These are phyloP conservation scores for Saccharomycopsis capsularis DNA, from an alignment of 805 yeast species.

Conservation along the genomic window DNA sequence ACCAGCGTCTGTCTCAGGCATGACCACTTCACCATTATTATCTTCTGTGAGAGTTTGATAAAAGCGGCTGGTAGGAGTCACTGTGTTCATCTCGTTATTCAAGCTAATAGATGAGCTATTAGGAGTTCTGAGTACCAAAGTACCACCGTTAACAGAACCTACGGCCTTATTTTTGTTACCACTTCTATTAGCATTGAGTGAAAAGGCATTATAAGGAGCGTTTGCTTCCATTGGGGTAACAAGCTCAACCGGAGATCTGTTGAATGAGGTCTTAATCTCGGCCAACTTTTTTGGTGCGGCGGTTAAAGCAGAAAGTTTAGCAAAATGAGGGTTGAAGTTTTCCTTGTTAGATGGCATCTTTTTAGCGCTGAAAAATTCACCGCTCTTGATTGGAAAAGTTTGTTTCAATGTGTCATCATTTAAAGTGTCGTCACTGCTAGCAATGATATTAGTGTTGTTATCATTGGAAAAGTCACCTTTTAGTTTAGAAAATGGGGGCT, in stretches of 20 bases:
- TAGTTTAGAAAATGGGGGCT: background rate
- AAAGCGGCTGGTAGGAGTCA: slow-evolving; percentile 14
- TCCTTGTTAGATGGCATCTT: background rate
- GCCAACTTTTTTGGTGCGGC: background rate
- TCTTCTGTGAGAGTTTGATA: background rate
- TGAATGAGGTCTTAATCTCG: background rate
- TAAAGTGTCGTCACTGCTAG: background rate
- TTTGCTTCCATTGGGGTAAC: background rate
- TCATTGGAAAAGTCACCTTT: background rate
- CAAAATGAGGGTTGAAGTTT: too few relatives aligned
- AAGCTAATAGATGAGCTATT: slow-evolving; percentile 12
- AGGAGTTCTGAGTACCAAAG: slow-evolving; percentile 7
- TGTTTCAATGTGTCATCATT: too few relatives aligned
- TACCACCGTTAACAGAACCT: too few relatives aligned
- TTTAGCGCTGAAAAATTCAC: background rate
- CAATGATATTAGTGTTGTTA: background rate
- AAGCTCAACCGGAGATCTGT: background rate
- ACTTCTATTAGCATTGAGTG: background rate
- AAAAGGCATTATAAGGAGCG: background rate
- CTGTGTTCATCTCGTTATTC: slow-evolving; percentile 6
- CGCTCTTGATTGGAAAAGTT: background rate
- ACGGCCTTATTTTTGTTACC: background rate
- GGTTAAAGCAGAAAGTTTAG: too few relatives aligned
- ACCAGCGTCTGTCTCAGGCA: too few relatives aligned
- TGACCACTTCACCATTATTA: background rate